phyloP scores from a whole-genome alignment of 2,329 filamentous ascomycete species.

The Pseudocercospora crystallina region DNA sequence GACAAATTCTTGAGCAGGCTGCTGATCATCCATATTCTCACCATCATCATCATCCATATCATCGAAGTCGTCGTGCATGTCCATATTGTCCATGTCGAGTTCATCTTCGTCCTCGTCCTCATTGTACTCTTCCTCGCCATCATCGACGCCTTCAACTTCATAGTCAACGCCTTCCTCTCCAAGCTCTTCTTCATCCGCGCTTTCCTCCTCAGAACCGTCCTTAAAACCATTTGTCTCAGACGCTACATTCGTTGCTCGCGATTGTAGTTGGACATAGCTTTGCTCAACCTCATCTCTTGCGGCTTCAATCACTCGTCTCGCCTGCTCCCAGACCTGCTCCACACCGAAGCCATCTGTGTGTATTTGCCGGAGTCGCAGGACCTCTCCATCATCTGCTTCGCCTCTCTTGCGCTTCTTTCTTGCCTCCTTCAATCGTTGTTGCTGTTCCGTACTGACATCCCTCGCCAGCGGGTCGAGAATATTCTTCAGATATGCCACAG shows the following conservation, averaged over 20 bases:
- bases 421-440: constrained; percentile 63
- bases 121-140: constrained; percentile 37
- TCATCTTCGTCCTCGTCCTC: constrained; percentile 44
- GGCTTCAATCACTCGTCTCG: constrained; percentile 74
- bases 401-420: constrained; percentile 76
- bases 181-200: constrained; percentile 32
- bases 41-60: constrained; percentile 40
- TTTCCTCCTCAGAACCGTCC: constrained; percentile 25
- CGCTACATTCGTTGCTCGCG: constrained; percentile 10
- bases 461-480: constrained; percentile 76
- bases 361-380: constrained; percentile 76
- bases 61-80: constrained; percentile 29
- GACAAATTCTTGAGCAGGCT: constrained; percentile 57
- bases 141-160: constrained; percentile 34
- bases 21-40: constrained; percentile 48
- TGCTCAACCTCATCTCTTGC: constrained; percentile 56
- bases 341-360: constrained; percentile 85
- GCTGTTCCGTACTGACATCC: constrained; percentile 71
- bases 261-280: constrained; percentile 40
- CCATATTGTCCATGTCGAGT: constrained; percentile 34
- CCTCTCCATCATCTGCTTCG: constrained; percentile 46
- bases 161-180: constrained; percentile 38
- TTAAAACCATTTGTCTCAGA: constrained; percentile 36
- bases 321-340: constrained; percentile 92
- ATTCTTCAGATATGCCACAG: constrained; percentile 73